Evolutionary conservation across 2,329 filamentous ascomycete species (phyloP), one percentile per base, ranked within the genome.

Genomic region (Nannizzia gypsea): DNA sequence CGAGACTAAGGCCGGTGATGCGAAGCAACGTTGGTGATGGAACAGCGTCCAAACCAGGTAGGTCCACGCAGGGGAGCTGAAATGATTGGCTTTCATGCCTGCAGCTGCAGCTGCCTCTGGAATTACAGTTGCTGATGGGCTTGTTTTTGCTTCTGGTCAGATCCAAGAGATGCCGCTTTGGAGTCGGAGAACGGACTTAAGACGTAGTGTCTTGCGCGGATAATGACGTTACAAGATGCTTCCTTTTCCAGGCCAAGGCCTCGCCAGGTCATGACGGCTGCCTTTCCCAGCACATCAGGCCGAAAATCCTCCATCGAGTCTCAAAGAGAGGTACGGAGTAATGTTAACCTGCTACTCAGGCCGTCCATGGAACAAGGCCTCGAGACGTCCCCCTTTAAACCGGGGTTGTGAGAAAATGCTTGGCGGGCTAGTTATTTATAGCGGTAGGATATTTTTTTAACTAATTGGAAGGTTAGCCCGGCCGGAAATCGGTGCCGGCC

Each of bases 401-500:
- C 9, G 31, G 34, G 22, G 20, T n/a, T n/a, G 24, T 24, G 9
- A 46, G 42, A 52, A 24, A 26, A 54, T 8, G 9, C 20, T 22
- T 20, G 38, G n/a, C n/a, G n/a, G n/a, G 38, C 26, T 54, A 28
- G 50, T 26, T 54, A 54, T 54, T 54, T 54, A 54, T 54, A 54
- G 50, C 15, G 15, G 28, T 8, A 13, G 20, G 11, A 6, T 31
- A 20, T 3, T 15, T n/a, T 42, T 54, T n/a, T n/a, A n/a, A n/a
- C n/a, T n/a, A 26, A 54, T 31, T 28, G 50, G 24, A 54, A 15
- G 50, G 26, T 54, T 54, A 36, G n/a, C n/a, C 6, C 50, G 50
- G 50, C 50, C 50, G 50, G 50, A 54, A 54, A 54, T 54, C 26
- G 50, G 50, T 54, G 50, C 50, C n/a, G 50, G 50, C 3, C n/a